Evolutionary conservation across 352 stramenopile genomes (phyloP).

Genomic region (Phytophthora crassamura): DNA sequence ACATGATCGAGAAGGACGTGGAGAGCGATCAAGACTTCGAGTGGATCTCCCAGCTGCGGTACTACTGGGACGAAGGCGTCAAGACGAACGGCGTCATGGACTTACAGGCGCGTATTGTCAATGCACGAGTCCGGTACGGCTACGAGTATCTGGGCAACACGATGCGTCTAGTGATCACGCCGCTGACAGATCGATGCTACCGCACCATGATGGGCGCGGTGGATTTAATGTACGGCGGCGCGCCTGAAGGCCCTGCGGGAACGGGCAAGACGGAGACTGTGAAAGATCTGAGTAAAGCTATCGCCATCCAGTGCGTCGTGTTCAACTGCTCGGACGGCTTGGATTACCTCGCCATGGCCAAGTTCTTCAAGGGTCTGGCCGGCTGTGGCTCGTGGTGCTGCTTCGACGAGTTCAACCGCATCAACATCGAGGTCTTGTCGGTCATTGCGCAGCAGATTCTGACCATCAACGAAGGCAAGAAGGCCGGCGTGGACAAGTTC

Average conservation of each 20-base stretch:
- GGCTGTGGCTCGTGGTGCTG: conserved; percentile 94
- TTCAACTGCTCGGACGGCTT: conserved; percentile 95
- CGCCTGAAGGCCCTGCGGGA: conserved; percentile 93
- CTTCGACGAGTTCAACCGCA: conserved; percentile 97
- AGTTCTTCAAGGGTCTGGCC: conserved; percentile 96
- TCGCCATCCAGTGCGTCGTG: conserved; percentile 95
- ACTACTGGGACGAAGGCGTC: conserved; percentile 90
- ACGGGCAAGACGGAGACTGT: conserved; percentile 96
- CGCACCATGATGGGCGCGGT: conserved; percentile 96
- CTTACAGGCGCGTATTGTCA: conserved; percentile 90
- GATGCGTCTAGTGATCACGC: conserved; percentile 94
- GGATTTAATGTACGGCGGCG: conserved; percentile 93
- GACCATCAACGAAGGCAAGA: conserved; percentile 93
- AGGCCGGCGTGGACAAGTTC: conserved; percentile 91
- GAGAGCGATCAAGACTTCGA: conserved; percentile 93
- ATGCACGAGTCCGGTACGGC: conserved; percentile 87
- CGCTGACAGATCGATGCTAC: conserved; percentile 94
- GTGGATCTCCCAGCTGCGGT: conserved; percentile 94
- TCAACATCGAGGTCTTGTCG: conserved; percentile 95
- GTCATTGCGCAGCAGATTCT: conserved; percentile 96
- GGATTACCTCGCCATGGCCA: conserved; percentile 95
- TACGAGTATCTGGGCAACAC: conserved; percentile 95
- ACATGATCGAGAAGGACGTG: conserved; percentile 92
- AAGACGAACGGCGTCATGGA: conserved; percentile 62
- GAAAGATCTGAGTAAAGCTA: conserved; percentile 95